Base-by-base conservation (phyloP, 257 asterid species). In the Salvia hispanica region DNA sequence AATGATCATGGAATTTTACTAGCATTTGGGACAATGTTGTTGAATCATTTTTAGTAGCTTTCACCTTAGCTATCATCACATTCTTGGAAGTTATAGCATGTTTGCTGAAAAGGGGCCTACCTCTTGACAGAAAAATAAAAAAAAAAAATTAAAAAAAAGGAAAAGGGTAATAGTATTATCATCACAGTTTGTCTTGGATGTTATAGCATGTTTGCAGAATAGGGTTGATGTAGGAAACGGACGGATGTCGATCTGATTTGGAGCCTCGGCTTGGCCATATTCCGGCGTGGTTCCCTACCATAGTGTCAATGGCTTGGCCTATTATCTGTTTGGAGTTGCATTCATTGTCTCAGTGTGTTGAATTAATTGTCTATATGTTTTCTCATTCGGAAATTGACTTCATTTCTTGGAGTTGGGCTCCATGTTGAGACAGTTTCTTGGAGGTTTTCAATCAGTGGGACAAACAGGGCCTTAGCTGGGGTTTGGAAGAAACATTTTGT, bases 401-500 rank as follows among this genome's bases (percentile, higher is more conserved):
- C 62, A 46, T 6, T 6, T 16, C 65, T 61, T 48, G 58, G 57
- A 56, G 55, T 76, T 79, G 88, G 94, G 87, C 89, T 85, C 86
- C 92, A 81, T 76, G 61, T 75, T 43, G 64, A 56, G 82, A 75
- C 70, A 66, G 28, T 69, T 58, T 64, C 65, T 77, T 80, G 83
- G 83, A 72, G 66, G 74, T 48, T 70, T 57, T 10, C 52, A 47
- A 73, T 67, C 56, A 73, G 67, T 67, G 79, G 72, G 89, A 79
- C 93, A 82, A 81, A 76, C 86, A 73, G 78, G 72, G 73, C 77
- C 82, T 80, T 85, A 81, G 86, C 82, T 80, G 80, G 83, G 86
- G 76, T 59, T 60, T 82, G 66, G 74, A 84, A 80, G 65, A 76
- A 78, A 68, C 81, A 67, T 50, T 76, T 62, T 74, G 80, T 76